A percentile compares a stretch with the other conserved stretches of the same genome.
phyloP scores from a whole-genome alignment of 2,329 filamentous ascomycete species.

The Cercospora zeae-maydis region DNA sequence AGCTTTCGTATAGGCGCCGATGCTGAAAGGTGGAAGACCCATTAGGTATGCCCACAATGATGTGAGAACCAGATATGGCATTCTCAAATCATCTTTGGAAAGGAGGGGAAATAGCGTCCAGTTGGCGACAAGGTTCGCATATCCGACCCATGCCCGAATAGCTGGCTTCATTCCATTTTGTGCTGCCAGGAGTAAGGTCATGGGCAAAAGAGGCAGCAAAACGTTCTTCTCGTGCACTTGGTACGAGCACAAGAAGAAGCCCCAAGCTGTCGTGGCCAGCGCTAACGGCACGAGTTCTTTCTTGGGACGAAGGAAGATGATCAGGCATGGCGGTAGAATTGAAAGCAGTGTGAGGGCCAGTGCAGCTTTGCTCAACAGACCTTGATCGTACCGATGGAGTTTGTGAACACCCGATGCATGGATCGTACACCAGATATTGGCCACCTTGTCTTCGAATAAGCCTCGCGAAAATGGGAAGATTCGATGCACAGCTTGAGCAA shows the following conservation, averaged over 20 bases:
- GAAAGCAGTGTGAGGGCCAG: slow-evolving; percentile 69
- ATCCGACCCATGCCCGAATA: slow-evolving; percentile 87
- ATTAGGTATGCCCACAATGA: slow-evolving; percentile 89
- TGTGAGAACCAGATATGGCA: slow-evolving; percentile 82
- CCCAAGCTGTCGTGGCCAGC: slow-evolving; percentile 84
- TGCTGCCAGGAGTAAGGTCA: slow-evolving; percentile 81
- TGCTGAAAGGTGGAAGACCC: slow-evolving; percentile 74
- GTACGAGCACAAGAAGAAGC: slow-evolving; percentile 95
- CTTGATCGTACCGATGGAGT: slow-evolving; percentile 67
- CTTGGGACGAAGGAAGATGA: slow-evolving; percentile 74
- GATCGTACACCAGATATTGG: slow-evolving; percentile 94
- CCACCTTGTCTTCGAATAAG: slow-evolving; percentile 97
- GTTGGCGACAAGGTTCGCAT: slow-evolving; percentile 80
- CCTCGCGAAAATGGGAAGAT: slow-evolving; percentile 95
- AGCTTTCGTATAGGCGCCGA: slow-evolving; percentile 56
- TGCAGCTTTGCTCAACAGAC: slow-evolving; percentile 71
- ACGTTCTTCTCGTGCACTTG: slow-evolving; percentile 99
- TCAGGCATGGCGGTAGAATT: slow-evolving; percentile 72
- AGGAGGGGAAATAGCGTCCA: slow-evolving; percentile 96
- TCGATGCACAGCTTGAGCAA: slow-evolving; percentile 82
- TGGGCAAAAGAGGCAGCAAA: slow-evolving; percentile 83
- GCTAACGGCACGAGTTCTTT: slow-evolving; percentile 75
- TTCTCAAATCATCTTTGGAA: slow-evolving; percentile 72
- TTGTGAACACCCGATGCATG: slow-evolving; percentile 76
- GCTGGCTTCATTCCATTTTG: slow-evolving; percentile 72